Evolutionary conservation across 208 protist genomes (phyloP), one percentile per base, ranked within the genome.

Genomic region (Crithidia bombi): DNA sequence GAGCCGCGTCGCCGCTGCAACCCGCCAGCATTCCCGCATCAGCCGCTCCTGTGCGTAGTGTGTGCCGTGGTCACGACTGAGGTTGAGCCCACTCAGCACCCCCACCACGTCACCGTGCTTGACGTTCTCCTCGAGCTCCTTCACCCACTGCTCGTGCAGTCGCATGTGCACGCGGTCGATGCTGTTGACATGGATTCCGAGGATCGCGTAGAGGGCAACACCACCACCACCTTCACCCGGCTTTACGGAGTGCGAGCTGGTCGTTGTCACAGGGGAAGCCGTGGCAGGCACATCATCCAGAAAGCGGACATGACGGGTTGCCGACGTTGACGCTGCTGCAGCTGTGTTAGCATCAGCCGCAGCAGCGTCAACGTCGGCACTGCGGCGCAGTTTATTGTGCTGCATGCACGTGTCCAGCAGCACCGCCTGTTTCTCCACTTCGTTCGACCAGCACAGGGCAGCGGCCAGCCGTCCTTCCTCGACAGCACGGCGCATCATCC

Each of bases 141-240:
- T 81, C 33, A 96, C 65, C 87, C 89, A 93, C 76, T 83, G 79
- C 47, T 87, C 75, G 32, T 90, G 87, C 41, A 78, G 57, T 32
- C 82, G 80, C 57, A 80, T 82, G 66, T 93, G 85, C 32, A 78
- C 89, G 47, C 91, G 79, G 43, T 92, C 83, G 36, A 93, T 85
- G 65, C 85, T 96, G 75, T 96, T 89, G 19, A 85, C 77, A 63
- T 96, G 91, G 10, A 96, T 80, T 23, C 91, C 91, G 5, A 91
- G 65, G 17, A 91, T 30, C 15, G 78, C 87, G 61, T 90, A 93
- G 11, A 91, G 70, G 5, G n/a, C n/a, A n/a, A n/a, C n/a, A 70
- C 19, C 15, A 84, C 57, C 33, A 58, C 67, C 23, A 51, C 62
- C 17, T 57, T 43, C 30, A 25, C 1, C n/a, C 44, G n/a, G 14